Conservation (phyloP, 805 yeast genomes). For the Brettanomyces sp. region DNA sequence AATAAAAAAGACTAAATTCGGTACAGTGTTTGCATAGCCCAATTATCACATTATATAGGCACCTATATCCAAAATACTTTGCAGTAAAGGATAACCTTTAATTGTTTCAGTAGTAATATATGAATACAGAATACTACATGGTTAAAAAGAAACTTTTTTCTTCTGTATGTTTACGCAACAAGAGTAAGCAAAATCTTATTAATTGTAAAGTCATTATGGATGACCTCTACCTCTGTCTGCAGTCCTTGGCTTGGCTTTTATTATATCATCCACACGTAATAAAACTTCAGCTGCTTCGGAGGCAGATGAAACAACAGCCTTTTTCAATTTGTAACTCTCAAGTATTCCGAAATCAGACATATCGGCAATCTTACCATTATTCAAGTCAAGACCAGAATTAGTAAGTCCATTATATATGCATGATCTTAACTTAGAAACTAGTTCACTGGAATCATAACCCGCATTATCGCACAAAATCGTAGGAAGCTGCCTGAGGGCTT, state of each 20-base stretch:
- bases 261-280: slow-evolving; percentile 91
- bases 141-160: not conserved
- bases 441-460: slow-evolving; percentile 88
- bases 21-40: too few species aligned
- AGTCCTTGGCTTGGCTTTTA: slow-evolving; percentile 95
- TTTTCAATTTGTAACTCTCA: slow-evolving; percentile 85
- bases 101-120: too few species aligned
- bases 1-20: slow-evolving; percentile 1
- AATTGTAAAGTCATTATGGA: not conserved
- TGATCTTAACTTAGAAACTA: slow-evolving; percentile 83
- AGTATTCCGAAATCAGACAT: slow-evolving; percentile 91
- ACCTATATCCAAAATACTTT: too few species aligned
- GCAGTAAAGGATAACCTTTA: too few species aligned
- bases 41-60: too few species aligned
- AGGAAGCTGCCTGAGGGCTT: slow-evolving; percentile 90
- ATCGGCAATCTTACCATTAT: slow-evolving; percentile 78
- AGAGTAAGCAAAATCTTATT: not conserved
- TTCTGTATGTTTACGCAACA: not conserved
- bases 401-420: slow-evolving; percentile 87
- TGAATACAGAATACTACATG: too few species aligned
- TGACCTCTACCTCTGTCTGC: slow-evolving; percentile 59
- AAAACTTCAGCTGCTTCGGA: slow-evolving; percentile 97
- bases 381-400: slow-evolving; percentile 84
- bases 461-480: slow-evolving; percentile 95
- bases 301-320: slow-evolving; percentile 90